Percentiles rank a stretch among this genome's conserved stretches.
These are phyloP conservation scores for Torulaspora globosa DNA, from an alignment of 1,139 yeast genomes.

Conservation along the genomic window DNA sequence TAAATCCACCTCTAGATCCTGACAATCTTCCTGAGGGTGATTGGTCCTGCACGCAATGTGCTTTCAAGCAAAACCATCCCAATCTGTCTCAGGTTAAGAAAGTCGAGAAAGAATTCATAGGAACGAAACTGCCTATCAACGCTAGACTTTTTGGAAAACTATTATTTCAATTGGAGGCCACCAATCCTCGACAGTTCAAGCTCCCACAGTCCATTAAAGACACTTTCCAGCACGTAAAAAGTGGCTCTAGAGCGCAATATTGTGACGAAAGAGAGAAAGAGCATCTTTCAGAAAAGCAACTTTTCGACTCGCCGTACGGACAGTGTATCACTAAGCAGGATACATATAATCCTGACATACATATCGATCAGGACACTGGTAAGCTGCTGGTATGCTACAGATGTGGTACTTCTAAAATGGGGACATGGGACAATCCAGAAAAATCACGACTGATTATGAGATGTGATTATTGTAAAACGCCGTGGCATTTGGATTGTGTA, in stretches of 20 bases:
- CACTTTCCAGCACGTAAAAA: slow-evolving; percentile 66
- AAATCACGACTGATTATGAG: slow-evolving; percentile 50
- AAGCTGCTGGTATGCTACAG: slow-evolving; percentile 64
- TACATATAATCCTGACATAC: slow-evolving; percentile 53
- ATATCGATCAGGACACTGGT: slow-evolving; percentile 60
- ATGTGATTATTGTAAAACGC: slow-evolving; percentile 83
- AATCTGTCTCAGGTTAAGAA: slow-evolving; percentile 23
- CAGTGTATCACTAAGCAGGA: slow-evolving; percentile 40
- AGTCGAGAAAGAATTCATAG: slow-evolving; percentile 25
- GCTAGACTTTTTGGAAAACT: slow-evolving; percentile 58
- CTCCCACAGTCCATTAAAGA: slow-evolving; percentile 69
- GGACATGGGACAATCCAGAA: slow-evolving; percentile 53
- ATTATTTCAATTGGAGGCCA: slow-evolving; percentile 51
- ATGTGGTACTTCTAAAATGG: slow-evolving; percentile 49
- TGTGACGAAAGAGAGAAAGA: slow-evolving; percentile 51
- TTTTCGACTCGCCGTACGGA: slow-evolving; percentile 43
- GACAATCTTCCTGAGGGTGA: slow-evolving; percentile 75
- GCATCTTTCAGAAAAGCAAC: slow-evolving; percentile 40
- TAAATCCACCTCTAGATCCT: slow-evolving; percentile 83
- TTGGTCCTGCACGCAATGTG: slow-evolving; percentile 85
- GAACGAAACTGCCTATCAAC: slow-evolving; percentile 19
- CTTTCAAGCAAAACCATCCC: slow-evolving; percentile 36
- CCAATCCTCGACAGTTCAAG: slow-evolving; percentile 69
- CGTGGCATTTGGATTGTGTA: slow-evolving; percentile 91
- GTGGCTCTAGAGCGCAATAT: slow-evolving; percentile 70